Conservation (phyloP, 805 yeast species). For the Candida railenensis region DNA sequence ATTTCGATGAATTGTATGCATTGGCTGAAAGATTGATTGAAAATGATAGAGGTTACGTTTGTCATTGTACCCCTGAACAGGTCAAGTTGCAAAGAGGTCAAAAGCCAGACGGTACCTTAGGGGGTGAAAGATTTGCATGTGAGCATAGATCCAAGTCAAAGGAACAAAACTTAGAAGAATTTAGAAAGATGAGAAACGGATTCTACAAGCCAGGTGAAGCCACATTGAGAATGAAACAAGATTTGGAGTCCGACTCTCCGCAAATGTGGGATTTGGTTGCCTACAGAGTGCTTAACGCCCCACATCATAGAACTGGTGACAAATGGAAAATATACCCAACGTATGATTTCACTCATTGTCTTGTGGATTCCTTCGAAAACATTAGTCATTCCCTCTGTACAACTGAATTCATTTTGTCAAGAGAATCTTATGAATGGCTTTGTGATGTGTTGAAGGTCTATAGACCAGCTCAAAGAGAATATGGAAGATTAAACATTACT, state of each 20-base stretch:
- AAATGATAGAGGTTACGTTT: conserved; percentile 79
- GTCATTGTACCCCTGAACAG: conserved; percentile 91
- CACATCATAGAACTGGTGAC: conserved; percentile 95
- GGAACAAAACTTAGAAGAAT: conserved; percentile 76
- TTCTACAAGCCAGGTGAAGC: conserved; percentile 87
- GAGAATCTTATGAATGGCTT: conserved; percentile 98
- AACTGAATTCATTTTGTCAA: conserved; percentile 85
- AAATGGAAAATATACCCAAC: conserved; percentile 99
- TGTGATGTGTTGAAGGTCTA: conserved; percentile 93
- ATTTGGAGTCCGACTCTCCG: conserved; percentile 84
- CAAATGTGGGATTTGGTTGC: conserved; percentile 99
- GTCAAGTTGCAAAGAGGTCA: conserved; percentile 89
- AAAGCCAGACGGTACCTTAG: conserved; percentile 87
- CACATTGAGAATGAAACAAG: conserved; percentile 95
- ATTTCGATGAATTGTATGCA: conserved; percentile 84
- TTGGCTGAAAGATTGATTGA: conserved; percentile 81
- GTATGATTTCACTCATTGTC: conserved; percentile 97
- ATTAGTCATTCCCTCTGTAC: conserved; percentile 96
- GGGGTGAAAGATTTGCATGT: conserved; percentile 88
- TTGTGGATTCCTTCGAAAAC: conserved; percentile 96
- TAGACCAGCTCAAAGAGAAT: conserved; percentile 98
- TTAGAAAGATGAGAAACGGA: conserved; percentile 91
- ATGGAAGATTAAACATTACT: conserved; percentile 91
- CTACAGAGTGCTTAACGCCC: conserved; percentile 86
- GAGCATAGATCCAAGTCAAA: conserved; percentile 67